Evolutionary conservation across 164 flowering plant genomes (phyloP).

Genomic region (Umbellularia californica): DNA sequence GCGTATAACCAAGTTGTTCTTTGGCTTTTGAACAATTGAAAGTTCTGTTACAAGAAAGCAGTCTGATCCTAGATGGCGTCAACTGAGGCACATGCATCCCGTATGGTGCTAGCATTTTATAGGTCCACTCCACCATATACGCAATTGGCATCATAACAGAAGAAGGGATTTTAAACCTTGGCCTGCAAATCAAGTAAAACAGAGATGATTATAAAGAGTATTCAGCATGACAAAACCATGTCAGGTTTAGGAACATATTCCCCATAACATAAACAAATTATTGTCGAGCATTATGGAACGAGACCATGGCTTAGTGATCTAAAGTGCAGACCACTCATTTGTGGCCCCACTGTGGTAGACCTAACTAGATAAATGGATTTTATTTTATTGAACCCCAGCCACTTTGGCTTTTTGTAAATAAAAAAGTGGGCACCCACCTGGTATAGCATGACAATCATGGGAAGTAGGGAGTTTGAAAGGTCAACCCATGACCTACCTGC

Average conservation of each 20-base stretch:
- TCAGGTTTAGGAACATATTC: background rate
- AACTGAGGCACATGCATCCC: slow-evolving; percentile 97
- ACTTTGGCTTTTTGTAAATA: too few relatives aligned
- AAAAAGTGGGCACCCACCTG: too few relatives aligned
- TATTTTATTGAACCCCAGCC: too few relatives aligned
- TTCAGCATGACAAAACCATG: background rate
- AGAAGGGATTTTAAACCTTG: slow-evolving; percentile 85
- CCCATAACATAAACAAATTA: too few relatives aligned
- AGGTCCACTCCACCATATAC: slow-evolving; percentile 63
- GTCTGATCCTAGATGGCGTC: slow-evolving; percentile 92
- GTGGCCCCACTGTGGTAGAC: too few relatives aligned
- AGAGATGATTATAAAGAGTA: background rate
- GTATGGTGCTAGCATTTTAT: slow-evolving; percentile 66
- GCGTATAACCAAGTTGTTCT: slow-evolving; percentile 75
- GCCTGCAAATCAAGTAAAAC: slow-evolving; percentile 56
- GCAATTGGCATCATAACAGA: slow-evolving; percentile 88
- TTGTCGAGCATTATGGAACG: too few relatives aligned
- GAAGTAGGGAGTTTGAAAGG: too few relatives aligned
- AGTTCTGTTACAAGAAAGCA: slow-evolving; percentile 72
- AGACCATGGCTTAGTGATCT: too few relatives aligned
- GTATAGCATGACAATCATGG: too few relatives aligned
- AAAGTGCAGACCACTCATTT: too few relatives aligned
- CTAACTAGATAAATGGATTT: too few relatives aligned
- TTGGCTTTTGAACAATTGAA: slow-evolving; percentile 85
- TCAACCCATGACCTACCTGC: too few relatives aligned